phyloP scores from a whole-genome alignment of 441 rosid species.

The Euphorbia celastroides region DNA sequence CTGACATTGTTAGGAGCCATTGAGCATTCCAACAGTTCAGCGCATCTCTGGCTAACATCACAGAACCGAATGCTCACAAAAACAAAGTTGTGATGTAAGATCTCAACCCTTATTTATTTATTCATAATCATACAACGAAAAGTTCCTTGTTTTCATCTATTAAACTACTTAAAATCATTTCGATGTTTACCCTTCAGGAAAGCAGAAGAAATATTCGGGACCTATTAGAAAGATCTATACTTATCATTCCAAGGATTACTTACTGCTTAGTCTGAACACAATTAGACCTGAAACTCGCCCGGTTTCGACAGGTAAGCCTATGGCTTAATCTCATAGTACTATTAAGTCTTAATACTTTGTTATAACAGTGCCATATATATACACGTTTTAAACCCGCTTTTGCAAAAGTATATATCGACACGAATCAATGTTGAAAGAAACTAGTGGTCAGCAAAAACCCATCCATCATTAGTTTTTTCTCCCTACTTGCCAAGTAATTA shows the following conservation, averaged over 20 bases:
- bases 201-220: conserved; percentile 93
- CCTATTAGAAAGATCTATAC: conserved; percentile 78
- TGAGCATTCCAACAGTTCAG: conserved; percentile 87
- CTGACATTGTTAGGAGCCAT: conserved; percentile 58
- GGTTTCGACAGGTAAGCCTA: conserved; percentile 24
- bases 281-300: conserved; percentile 28
- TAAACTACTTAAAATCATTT: conserved; percentile 1
- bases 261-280: conserved; percentile 60
- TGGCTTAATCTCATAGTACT: not conserved
- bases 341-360: not conserved
- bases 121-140: no score
- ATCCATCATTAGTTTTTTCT: no score
- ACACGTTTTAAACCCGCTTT: not conserved
- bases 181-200: conserved; percentile 47
- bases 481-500: no score
- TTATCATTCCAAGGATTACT: conserved; percentile 80
- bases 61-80: conserved; percentile 83
- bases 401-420: no score
- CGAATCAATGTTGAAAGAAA: no score
- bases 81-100: conserved; percentile 83
- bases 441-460: no score
- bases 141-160: not conserved
- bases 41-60: conserved; percentile 84
- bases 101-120: conserved; percentile 7
- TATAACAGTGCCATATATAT: not conserved